These are phyloP conservation scores for Penicillium maclennaniae DNA, from an alignment of 495 filamentous ascomycete species.

Conservation along the genomic window DNA sequence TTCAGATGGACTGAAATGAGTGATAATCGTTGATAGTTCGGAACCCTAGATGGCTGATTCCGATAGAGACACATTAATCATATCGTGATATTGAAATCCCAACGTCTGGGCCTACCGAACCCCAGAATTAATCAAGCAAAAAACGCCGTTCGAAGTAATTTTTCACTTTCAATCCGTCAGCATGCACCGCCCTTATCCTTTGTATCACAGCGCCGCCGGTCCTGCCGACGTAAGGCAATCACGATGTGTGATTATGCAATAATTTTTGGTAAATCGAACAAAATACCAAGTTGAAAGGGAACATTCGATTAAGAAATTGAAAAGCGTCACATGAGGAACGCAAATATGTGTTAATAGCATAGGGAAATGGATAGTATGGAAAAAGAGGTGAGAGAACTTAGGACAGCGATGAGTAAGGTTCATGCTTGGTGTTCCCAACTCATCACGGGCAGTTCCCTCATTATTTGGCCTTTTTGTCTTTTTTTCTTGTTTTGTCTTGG, in stretches of 20 bases:
- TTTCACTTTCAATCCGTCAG: neutral
- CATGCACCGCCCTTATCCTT: neutral
- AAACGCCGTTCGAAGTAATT: neutral
- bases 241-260: neutral
- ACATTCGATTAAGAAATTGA: neutral
- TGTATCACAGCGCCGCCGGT: neutral
- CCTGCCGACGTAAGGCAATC: neutral
- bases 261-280: neutral
- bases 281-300: neutral
- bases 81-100: neutral
- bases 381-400: neutral
- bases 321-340: neutral
- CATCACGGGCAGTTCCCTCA: neutral
- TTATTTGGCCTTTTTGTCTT: neutral
- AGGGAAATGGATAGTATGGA: neutral
- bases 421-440: constrained; percentile 2
- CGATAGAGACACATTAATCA: neutral
- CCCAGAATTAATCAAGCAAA: neutral
- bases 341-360: neutral
- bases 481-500: neutral
- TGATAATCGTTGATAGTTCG: neutral
- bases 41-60: neutral
- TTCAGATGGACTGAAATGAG: neutral
- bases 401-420: neutral
- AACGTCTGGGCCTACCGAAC: neutral